These are phyloP conservation scores for Zygoascus meyerae DNA, from an alignment of 1,139 yeast genomes.

Conservation along the genomic window DNA sequence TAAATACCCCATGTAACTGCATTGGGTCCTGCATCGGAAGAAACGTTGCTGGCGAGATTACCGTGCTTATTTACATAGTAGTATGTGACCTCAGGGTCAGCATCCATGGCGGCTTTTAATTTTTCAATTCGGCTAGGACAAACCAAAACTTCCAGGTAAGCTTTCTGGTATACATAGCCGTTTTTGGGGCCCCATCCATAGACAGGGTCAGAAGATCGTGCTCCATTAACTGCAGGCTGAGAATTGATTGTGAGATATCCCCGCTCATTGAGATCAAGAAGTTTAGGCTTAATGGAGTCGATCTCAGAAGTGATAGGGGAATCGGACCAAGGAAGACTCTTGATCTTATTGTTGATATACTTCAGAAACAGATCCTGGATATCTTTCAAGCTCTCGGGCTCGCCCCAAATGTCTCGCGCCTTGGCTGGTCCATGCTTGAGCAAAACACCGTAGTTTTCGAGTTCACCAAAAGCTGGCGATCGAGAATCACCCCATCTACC, in stretches of 20 bases:
- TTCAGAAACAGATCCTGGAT: constrained; percentile 55
- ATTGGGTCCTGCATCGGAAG: constrained; percentile 67
- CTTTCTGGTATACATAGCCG: constrained; percentile 91
- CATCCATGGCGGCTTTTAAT: constrained; percentile 42
- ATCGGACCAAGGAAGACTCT: constrained; percentile 93
- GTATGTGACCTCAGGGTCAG: constrained; percentile 55
- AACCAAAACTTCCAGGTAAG: constrained; percentile 77
- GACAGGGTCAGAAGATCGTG: constrained; percentile 59
- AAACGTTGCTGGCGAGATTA: constrained; percentile 57
- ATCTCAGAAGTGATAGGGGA: constrained; percentile 80
- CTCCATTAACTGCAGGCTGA: constrained; percentile 89
- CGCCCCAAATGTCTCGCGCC: constrained; percentile 83
- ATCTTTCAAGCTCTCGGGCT: constrained; percentile 56
- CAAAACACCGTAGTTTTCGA: constrained; percentile 58
- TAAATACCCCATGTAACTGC: constrained; percentile 98
- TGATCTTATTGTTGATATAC: constrained; percentile 64
- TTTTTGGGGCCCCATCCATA: constrained; percentile 96
- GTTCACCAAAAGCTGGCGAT: constrained; percentile 90
- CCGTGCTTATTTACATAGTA: constrained; percentile 70
- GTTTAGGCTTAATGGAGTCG: constrained; percentile 51
- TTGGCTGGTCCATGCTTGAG: constrained; percentile 48
- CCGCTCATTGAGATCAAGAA: constrained; percentile 56
- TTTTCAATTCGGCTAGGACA: constrained; percentile 49
- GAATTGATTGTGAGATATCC: constrained; percentile 84
- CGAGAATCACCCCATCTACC: constrained; percentile 95